phyloP scores from a whole-genome alignment of 257 asterid species.

The Knoxia roxburghii region DNA sequence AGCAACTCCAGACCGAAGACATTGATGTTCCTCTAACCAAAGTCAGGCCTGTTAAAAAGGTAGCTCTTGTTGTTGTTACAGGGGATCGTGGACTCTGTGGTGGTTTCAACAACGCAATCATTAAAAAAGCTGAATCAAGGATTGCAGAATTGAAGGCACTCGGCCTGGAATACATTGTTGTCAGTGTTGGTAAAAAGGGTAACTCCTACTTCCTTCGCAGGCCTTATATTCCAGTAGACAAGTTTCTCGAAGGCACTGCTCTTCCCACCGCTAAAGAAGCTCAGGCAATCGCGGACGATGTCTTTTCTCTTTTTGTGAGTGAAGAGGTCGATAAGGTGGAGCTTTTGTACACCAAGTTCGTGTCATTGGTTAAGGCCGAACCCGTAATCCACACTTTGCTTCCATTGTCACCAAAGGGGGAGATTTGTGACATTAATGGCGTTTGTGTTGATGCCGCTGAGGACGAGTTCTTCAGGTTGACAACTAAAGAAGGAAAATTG shows the following conservation, averaged over 20 bases:
- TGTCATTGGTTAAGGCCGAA: constrained; percentile 70
- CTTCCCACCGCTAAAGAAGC: constrained; percentile 94
- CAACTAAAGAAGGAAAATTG: constrained; percentile 78
- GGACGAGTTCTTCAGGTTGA: constrained; percentile 79
- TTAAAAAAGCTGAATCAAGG: constrained; percentile 66
- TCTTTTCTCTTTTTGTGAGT: constrained; percentile 67
- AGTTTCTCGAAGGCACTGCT: constrained; percentile 47
- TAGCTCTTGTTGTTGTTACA: constrained; percentile 83
- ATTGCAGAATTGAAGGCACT: constrained; percentile 52
- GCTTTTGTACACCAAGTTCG: constrained; percentile 84
- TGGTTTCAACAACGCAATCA: constrained; percentile 59
- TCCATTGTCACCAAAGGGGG: constrained; percentile 92
- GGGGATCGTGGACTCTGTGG: constrained; percentile 98
- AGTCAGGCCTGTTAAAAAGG: constrained; percentile 76
- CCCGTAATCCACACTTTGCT: constrained; percentile 85
- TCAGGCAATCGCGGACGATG: constrained; percentile 83
- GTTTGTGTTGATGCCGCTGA: constrained; percentile 80
- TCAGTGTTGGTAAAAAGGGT: constrained; percentile 89
- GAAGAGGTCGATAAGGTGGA: constrained; percentile 93
- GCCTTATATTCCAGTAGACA: constrained; percentile 71
- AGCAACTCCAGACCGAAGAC: constrained; percentile 77
- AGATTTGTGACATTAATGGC: constrained; percentile 79
- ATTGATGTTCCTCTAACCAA: constrained; percentile 72
- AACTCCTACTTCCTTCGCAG: constrained; percentile 60
- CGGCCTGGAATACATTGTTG: constrained; percentile 56